phyloP scores from a whole-genome alignment of 441 rosid genomes.

The Euphorbia corollata region DNA sequence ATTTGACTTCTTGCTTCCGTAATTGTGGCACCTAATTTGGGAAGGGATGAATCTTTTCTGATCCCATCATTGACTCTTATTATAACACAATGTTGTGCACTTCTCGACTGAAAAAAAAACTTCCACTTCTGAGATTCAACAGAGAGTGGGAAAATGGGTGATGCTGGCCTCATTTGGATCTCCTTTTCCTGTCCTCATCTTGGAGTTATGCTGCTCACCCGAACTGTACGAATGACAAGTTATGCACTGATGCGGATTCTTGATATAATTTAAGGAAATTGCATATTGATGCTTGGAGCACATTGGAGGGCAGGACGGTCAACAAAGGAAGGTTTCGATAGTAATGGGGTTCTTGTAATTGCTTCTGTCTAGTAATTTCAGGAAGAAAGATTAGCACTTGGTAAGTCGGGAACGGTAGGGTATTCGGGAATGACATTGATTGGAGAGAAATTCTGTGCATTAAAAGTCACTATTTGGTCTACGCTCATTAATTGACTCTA shows the following conservation, averaged over 20 bases:
- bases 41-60: too few species aligned
- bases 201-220: constrained; percentile 30
- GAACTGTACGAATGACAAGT: constrained; percentile 34
- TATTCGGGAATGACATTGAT: constrained; percentile 39
- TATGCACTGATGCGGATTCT: constrained; percentile 28
- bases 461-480: constrained; percentile 36
- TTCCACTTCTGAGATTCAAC: constrained; percentile 33
- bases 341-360: constrained; percentile 30
- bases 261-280: constrained; percentile 34
- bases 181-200: constrained; percentile 31
- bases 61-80: too few species aligned
- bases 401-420: constrained; percentile 42
- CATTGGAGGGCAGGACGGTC: constrained; percentile 31
- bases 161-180: constrained; percentile 32
- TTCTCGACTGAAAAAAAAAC: constrained; percentile 9
- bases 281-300: constrained; percentile 37
- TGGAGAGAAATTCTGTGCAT: constrained; percentile 46
- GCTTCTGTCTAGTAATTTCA: constrained; percentile 40
- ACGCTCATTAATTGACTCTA: neutral
- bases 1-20: too few species aligned
- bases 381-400: constrained; percentile 45
- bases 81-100: too few species aligned
- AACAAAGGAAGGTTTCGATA: too few species aligned
- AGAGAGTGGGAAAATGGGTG: constrained; percentile 37
- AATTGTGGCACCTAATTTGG: too few species aligned